Base-by-base conservation (phyloP, 495 filamentous ascomycete genomes). In the Penicillium tannophilum region DNA sequence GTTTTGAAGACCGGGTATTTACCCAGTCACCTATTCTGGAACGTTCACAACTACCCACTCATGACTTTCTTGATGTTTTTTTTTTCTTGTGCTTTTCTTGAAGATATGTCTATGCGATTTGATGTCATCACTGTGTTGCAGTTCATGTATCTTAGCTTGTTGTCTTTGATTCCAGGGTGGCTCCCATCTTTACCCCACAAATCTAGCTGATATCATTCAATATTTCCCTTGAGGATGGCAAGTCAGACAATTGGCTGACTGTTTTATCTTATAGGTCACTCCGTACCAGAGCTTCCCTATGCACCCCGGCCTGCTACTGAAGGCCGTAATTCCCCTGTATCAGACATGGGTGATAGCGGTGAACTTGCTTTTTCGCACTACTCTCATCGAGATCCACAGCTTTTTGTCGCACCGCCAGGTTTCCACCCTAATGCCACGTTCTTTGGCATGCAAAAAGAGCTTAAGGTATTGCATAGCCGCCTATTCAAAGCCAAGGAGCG, bases 341-440 rank as follows among this genome's bases (percentile, higher is more conserved):
- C 71, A 14, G 61, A 69, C 20, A 10, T 72, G 31, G 55, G 54
- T 20, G 52, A 64, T 26, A 71, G 69, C 42, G 67, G 43, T 30
- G n/a, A 56, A 26, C 52, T 70, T 11, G 42, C 64, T 8, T 44
- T 69, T 6, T 70, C 70, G 8, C 67, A 60, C 5, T 63, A 64
- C 11, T 58, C 66, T 19, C 63, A 63, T 12, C 59, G 30, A 19
- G 64, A 72, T 0, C 55, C 59, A 10, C 64, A 67, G 0, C 58
- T 76, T 7, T 90, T 92, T 59, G 83, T 93, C 42, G 88, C 85
- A 44, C 90, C 90, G 1, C 81, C 87, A 1, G 86, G 85, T 0
- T 92, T 94, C 54, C 88, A 90, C 55, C 89, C 88, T 4, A 94
- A 94, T 65, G 84, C 83, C 3, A 85, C 83, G 28, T 93, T 92